A percentile compares a stretch with the other conserved stretches of the same genome.
phyloP scores from a whole-genome alignment of 1,284 basidiomycete species.

The Anthracocystis setariae region DNA sequence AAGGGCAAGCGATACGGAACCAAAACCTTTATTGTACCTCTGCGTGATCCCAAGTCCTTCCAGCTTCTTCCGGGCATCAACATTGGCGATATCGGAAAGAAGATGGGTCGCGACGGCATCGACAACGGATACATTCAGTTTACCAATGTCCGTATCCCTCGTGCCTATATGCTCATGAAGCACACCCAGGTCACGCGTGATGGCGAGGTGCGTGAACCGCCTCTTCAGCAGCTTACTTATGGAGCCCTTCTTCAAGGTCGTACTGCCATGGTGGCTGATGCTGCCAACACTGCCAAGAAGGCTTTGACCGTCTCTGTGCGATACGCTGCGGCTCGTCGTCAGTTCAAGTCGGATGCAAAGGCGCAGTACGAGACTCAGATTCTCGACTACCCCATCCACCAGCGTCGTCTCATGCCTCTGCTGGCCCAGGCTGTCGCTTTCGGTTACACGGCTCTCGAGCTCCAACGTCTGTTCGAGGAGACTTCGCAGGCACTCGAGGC shows the following conservation, averaged over 20 bases:
- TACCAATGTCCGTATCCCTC: conserved; percentile 73
- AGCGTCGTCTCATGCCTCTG: conserved; percentile 73
- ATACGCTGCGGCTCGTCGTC: conserved; percentile 72
- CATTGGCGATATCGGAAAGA: conserved; percentile 74
- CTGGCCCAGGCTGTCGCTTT: conserved; percentile 73
- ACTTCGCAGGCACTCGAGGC: conserved; percentile 71
- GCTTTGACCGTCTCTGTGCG: conserved; percentile 72
- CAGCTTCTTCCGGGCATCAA: conserved; percentile 70
- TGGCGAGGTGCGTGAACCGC: conserved; percentile 70
- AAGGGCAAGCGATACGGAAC: conserved; percentile 72
- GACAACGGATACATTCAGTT: conserved; percentile 72
- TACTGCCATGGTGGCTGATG: conserved; percentile 73
- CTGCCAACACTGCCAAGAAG: conserved; percentile 71
- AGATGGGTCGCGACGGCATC: conserved; percentile 74
- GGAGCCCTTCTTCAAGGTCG: conserved; percentile 73
- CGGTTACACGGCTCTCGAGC: conserved; percentile 71
- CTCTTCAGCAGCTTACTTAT: conserved; percentile 73
- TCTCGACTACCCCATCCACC: conserved; percentile 74
- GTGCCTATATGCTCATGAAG: conserved; percentile 74
- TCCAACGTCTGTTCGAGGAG: conserved; percentile 68
- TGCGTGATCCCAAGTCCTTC: conserved; percentile 71
- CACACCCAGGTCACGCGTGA: conserved; percentile 73
- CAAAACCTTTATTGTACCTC: conserved; percentile 69
- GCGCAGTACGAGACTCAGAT: conserved; percentile 71
- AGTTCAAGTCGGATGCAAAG: conserved; percentile 70